Evolutionary conservation across 345 rosid species (phyloP).

Genomic region (Barbarea vulgaris): DNA sequence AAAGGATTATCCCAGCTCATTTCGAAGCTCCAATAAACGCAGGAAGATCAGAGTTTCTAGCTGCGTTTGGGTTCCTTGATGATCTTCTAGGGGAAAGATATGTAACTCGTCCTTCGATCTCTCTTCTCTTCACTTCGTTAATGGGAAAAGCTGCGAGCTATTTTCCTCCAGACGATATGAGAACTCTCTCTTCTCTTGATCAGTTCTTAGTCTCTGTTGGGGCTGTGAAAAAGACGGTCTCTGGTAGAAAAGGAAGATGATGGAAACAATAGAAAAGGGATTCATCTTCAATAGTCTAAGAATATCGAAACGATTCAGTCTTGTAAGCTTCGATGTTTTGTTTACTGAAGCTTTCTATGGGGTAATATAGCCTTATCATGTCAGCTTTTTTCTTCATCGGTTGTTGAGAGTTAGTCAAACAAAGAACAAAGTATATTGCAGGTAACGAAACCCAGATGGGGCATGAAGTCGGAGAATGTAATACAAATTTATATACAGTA

Average conservation of each 20-base stretch:
- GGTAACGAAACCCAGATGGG: too few species aligned
- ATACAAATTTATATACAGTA: too few species aligned
- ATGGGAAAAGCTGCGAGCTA: slow-evolving; percentile 95
- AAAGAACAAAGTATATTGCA: too few species aligned
- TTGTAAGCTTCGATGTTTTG: not conserved
- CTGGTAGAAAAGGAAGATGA: slow-evolving; percentile 65
- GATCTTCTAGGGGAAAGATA: slow-evolving; percentile 79
- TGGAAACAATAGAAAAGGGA: not conserved
- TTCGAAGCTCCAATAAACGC: slow-evolving; percentile 89
- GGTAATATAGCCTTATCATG: too few species aligned
- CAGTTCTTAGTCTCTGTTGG: slow-evolving; percentile 89
- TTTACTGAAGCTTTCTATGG: too few species aligned
- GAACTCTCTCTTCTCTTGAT: slow-evolving; percentile 88
- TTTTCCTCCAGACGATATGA: slow-evolving; percentile 98
- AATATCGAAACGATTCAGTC: not conserved
- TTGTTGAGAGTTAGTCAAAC: too few species aligned
- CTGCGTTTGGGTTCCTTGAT: slow-evolving; percentile 88
- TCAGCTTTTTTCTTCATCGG: too few species aligned
- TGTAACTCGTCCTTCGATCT: slow-evolving; percentile 65
- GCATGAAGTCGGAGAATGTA: too few species aligned
- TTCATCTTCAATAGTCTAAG: slow-evolving; percentile 3
- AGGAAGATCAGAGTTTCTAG: slow-evolving; percentile 78
- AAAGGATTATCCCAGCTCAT: slow-evolving; percentile 95
- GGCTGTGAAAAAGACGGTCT: slow-evolving; percentile 88
- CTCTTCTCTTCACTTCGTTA: slow-evolving; percentile 66